Base-by-base conservation (phyloP, 129 eudicot genomes). In the Escallonia rubra region DNA sequence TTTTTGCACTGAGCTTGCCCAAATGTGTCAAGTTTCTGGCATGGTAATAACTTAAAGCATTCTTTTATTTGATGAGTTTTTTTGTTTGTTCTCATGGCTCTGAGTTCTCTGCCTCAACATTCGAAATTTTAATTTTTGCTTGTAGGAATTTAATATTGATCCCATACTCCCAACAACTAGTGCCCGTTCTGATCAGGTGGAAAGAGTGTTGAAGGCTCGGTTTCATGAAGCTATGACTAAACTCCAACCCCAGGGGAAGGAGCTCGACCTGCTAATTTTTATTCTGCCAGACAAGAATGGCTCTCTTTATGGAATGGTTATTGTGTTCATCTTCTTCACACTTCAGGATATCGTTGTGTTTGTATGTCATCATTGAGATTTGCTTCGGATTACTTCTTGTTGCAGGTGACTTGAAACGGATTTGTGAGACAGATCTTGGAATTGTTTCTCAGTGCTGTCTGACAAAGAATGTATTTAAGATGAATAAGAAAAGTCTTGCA, bases 391-490 rank as follows among this genome's bases (percentile, higher is more conserved):
- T 50, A 1, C 4, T 52, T 4, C 34, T 54, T 54, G 13, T 54
- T 2, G 59, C 59, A 54, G 59, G 59, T 54, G 59, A 54, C 14
- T 54, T 54, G 59, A 54, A 93, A 64, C 78, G 95, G 61, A 93
- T 93, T 23, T 93, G 99, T 69, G 99, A 93, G 78, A 93, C 99
- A 9, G 95, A 93, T 72, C 95, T 93, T 34, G 99, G 96, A 3
- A 80, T 93, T 70, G 96, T 93, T 64, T 89, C 99, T 34, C 99
- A 93, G 68, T 93, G 99, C 62, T 93, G 99, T 65, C 59, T 89
- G 76, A 78, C 94, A 40, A 93, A 89, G 70, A 92, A 93, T 42
- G 96, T 93, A 6, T 93, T 82, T 40, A 86, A 66, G 81, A 80
- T 78, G 88, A 85, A 85, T 76, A 86, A 80, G 60, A 96, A 90